Evolutionary conservation across 305 asterid species (phyloP), one percentile per base, ranked within the genome.

Genomic region (Solanum hybrid): DNA sequence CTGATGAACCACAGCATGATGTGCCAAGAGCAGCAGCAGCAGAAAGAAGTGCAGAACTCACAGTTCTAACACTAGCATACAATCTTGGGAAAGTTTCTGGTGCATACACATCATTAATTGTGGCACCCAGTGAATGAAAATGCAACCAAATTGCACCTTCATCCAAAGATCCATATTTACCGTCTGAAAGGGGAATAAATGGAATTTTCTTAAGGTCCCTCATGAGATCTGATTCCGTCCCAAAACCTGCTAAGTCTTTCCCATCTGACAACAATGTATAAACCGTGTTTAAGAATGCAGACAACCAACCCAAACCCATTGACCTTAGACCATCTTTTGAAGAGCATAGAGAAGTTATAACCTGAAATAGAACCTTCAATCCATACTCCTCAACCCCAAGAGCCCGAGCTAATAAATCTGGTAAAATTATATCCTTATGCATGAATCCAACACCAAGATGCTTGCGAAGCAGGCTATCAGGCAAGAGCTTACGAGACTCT

Each of bases 331-430:
- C 95, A 91, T 93, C 93, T 45, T 90, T 91, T 33, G 95, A 92
- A 89, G 82, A 88, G 90, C 98, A 94, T 90, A 97, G 91, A 2
- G 98, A 94, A 90, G 94, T 91, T 83, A 97, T 90, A 86, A 96
- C 89, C 90, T 93, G 87, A 27, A 95, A 91, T 89, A 97, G 91
- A 85, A 94, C 91, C 89, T 89, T 93, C 45, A 98, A 98, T 89
- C 99, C 99, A 94, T 93, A 96, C 36, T 96, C 98, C 92, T 97
- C 98, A 45, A 97, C 92, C 22, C 99, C 99, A 88, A 97, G 91
- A 90, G 97, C 94, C 93, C 93, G 93, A 14, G 99, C 99, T 89
- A 96, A 92, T 87, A 95, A 92, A 94, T 97, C 98, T 88, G 99
- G 92, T 82, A 96, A 90, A 90, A 94, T 89, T 82, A 96, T 94